Base-by-base conservation (phyloP, 2,329 filamentous ascomycete species). In the Colletotrichum euphorbiae region DNA sequence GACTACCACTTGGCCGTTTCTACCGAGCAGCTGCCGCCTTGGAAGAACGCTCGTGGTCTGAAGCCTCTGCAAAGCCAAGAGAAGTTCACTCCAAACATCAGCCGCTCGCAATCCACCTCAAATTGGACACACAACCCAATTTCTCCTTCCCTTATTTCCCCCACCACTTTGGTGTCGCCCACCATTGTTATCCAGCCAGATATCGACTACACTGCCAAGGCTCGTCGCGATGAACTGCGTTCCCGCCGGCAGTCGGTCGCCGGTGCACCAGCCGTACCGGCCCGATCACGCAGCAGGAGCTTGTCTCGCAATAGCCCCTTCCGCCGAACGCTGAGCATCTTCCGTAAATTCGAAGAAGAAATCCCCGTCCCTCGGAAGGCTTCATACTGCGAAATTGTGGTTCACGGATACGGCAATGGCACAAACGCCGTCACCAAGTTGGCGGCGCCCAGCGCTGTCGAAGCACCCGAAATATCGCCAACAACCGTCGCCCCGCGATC, bases 1-100 rank as follows among this genome's bases (percentile, higher is more conserved):
- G 80, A 83, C 0, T 95, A 95, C 70, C 82, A 84, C 58, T 75
- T 88, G 19, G 79, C 81, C 40, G 79, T 85, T 0, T 80, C 81
- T 2, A 80, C 78, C 0, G 75, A 75, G 3, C 74, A 79, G 31
- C 72, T 85, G 2, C 83, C 84, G 0, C 83, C 84, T 0, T 88
- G 85, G 85, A 75, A 78, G 28, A 77, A 78, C 28, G 73, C 75
- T 3, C 74, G 70, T 3, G 69, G 74, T 7, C 62, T 75, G 15
- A 72, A 73, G 8, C 73, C 73, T 17, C 43, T 77, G 1, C 73
- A 73, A 8, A 73, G 72, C 5, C 77, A 78, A 43, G 76, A 74
- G 0, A 74, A 77, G 7, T 73, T 75, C 42, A 13, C 51, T n/a
- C 13, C 40, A 15, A 28, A 65, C 71, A 36, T 19, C 11, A 54